A percentile compares a stretch with the other conserved stretches of the same genome.
Conservation (phyloP, 352 stramenopile species). For the Pythium phragmitis region DNA sequence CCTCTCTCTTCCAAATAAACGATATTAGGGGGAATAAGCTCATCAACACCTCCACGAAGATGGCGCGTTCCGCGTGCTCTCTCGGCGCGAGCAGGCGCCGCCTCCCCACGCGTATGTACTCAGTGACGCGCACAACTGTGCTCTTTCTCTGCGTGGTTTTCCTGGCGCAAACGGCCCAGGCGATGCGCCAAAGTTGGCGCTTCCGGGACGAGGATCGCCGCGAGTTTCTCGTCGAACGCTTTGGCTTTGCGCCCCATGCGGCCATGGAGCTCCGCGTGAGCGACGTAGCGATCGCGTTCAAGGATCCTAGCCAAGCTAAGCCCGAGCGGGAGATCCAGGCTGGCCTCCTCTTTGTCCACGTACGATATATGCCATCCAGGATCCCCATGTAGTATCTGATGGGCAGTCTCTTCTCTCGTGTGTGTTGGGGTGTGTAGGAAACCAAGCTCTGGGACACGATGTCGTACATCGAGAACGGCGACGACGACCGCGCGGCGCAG, state of each 20-base stretch:
- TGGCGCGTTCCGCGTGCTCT: neutral
- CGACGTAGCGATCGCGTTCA: conserved; percentile 39
- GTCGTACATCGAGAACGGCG: conserved; percentile 39
- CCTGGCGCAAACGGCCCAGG: conserved; percentile 16
- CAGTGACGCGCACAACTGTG: conserved; percentile 6
- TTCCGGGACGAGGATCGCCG: conserved; percentile 67
- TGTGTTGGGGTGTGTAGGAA: conserved; percentile 30
- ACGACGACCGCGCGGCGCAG: conserved; percentile 23
- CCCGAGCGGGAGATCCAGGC: conserved; percentile 30
- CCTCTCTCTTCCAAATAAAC: conserved; percentile 1
- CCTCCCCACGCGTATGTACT: neutral
- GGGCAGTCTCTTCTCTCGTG: neutral
- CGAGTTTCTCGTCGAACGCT: conserved; percentile 90
- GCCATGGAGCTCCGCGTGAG: conserved; percentile 71
- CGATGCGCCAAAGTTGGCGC: conserved; percentile 78
- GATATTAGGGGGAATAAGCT: neutral
- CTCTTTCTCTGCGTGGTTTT: conserved; percentile 15
- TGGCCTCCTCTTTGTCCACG: conserved; percentile 67
- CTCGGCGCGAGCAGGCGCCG: neutral
- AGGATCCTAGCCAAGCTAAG: neutral
- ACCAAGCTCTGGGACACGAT: conserved; percentile 58
- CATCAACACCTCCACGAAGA: neutral
- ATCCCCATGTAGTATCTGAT: neutral
- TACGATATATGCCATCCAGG: conserved; percentile 20
- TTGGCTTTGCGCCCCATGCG: conserved; percentile 75